A percentile compares a stretch with the other conserved stretches of the same genome.
These are phyloP conservation scores for Trichoderma gamsii DNA, from an alignment of 495 filamentous ascomycete species.

Conservation along the genomic window DNA sequence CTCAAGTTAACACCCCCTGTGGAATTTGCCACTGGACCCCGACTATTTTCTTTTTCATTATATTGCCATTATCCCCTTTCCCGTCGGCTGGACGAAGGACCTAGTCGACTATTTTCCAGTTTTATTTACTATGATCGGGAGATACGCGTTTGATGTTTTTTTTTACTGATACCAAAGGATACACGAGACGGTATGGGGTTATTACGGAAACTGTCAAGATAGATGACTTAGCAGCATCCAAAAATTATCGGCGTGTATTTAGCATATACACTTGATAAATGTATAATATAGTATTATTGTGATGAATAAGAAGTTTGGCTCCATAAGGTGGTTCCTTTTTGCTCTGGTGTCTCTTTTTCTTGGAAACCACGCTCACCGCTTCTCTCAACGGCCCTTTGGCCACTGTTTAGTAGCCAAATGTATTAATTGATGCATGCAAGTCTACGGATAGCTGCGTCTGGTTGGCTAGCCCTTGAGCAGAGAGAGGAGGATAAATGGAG, in stretches of 20 bases:
- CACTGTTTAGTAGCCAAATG: neutral
- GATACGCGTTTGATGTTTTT: neutral
- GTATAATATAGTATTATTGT: conserved; percentile 10
- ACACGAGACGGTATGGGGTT: conserved; percentile 6
- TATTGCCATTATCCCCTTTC: neutral
- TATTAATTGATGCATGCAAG: conserved; percentile 7
- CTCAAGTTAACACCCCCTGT: neutral
- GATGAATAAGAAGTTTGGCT: neutral
- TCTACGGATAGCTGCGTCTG: neutral
- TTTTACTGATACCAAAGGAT: conserved; percentile 8
- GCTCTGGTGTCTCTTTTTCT: neutral
- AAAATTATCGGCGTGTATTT: neutral
- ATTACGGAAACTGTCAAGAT: neutral
- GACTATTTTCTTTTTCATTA: neutral
- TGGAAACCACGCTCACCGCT: neutral
- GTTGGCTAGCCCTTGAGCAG: neutral
- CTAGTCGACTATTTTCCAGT: neutral
- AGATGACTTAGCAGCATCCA: neutral
- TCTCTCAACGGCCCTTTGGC: neutral
- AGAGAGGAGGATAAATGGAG: no score
- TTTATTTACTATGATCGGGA: neutral
- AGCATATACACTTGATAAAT: conserved; percentile 9
- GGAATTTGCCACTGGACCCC: neutral
- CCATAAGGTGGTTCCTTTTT: neutral
- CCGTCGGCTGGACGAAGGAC: neutral